Base-by-base conservation (phyloP, 192 early-diverging fungal genomes). In the Backusella mclennaniae region DNA sequence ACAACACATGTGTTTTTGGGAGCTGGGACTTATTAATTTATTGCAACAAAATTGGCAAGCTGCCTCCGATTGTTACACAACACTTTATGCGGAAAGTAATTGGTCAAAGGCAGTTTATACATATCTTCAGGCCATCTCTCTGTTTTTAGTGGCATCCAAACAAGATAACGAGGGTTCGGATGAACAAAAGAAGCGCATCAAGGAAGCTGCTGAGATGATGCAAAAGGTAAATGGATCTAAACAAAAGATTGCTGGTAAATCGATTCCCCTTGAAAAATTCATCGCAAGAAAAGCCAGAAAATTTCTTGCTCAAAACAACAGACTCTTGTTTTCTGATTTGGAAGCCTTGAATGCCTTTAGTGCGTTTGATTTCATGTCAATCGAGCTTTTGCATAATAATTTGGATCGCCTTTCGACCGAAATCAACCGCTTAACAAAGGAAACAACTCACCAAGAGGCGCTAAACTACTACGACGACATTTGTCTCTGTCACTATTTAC, bases 211-310 rank as follows among this genome's bases (percentile, higher is more conserved):
- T 59, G 73, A 85, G 8, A 80, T 93, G 78, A 91, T 97, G 88
- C 77, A 76, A 23, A 85, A 89, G 33, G 93, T 97, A 11, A 90
- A 91, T 15, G 81, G 75, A 31, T 79, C 87, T 14, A 87, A 85
- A 76, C 91, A 92, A 84, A 95, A 90, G 77, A 89, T 97, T 11
- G 96, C 94, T 26, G 96, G 96, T 23, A 94, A 94, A 81, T 90
- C 90, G 3, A 86, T 97, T 36, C 94, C 94, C 11, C 76, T 97
- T 35, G 96, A 97, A 84, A 96, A 96, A 83, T 96, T 92, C 81
- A 91, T 96, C 21, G 86, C 91, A 31, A 90, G 96, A 67, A 97
- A 97, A 80, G 85, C 91, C 4, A 88, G 90, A 75, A 93, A 94
- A 71, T 96, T 91, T 77, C 15, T 80, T 11, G 59, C 82, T 72